A percentile compares a stretch with the other conserved stretches of the same genome.
Evolutionary conservation across 768 basidiomycete genomes (phyloP).

Genomic region (Trametes coccinea): DNA sequence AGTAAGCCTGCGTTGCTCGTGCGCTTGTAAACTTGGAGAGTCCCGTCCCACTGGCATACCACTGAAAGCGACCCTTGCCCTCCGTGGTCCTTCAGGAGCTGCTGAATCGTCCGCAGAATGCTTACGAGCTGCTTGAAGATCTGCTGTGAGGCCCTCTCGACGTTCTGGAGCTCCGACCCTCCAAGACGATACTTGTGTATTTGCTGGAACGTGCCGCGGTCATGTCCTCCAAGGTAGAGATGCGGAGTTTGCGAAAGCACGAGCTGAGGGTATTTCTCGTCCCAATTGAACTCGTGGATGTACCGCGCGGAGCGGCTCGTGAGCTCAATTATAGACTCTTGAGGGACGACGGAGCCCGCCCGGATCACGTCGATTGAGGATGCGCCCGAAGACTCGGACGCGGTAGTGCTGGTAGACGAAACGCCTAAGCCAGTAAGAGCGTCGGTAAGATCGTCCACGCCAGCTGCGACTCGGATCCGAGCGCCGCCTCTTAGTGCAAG

Average conservation of each 20-base stretch:
- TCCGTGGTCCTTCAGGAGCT: slow-evolving; percentile 52
- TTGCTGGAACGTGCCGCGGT: slow-evolving; percentile 50
- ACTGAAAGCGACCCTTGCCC: slow-evolving; percentile 54
- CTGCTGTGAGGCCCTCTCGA: slow-evolving; percentile 30
- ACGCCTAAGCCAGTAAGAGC: slow-evolving; percentile 23
- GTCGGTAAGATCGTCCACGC: slow-evolving; percentile 27
- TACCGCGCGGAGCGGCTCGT: slow-evolving; percentile 27
- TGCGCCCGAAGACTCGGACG: neutral
- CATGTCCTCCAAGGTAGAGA: slow-evolving; percentile 60
- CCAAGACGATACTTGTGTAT: slow-evolving; percentile 46
- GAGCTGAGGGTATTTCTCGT: slow-evolving; percentile 62
- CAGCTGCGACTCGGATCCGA: neutral
- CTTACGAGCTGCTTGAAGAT: slow-evolving; percentile 34
- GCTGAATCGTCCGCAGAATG: slow-evolving; percentile 41
- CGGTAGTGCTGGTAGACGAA: neutral
- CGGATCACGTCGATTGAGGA: slow-evolving; percentile 27
- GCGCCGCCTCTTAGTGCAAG: too few species aligned
- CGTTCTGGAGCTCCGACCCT: slow-evolving; percentile 20
- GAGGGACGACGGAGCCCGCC: slow-evolving; percentile 35
- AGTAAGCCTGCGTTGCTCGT: slow-evolving; percentile 43
- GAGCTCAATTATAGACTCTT: slow-evolving; percentile 35
- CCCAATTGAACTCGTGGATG: slow-evolving; percentile 46
- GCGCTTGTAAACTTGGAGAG: slow-evolving; percentile 53
- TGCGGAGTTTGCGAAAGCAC: slow-evolving; percentile 68
- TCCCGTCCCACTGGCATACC: slow-evolving; percentile 43